phyloP scores from a whole-genome alignment of 2,329 filamentous ascomycete genomes.

The Fusarium mangiferae region DNA sequence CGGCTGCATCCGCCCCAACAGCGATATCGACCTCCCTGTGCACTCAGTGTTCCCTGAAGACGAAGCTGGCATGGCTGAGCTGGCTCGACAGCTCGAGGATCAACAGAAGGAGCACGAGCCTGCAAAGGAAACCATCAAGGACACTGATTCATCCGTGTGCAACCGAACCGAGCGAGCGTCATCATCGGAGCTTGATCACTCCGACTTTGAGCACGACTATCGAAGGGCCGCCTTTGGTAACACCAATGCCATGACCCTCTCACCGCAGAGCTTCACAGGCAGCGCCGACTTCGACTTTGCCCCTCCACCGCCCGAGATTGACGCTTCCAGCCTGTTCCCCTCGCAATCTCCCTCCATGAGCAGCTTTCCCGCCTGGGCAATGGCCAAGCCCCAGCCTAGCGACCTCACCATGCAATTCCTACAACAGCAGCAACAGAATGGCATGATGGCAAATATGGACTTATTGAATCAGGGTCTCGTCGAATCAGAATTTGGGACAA shows the following conservation, averaged over 20 bases:
- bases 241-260: conserved; percentile 60
- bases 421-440: conserved; percentile 55
- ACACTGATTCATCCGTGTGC: conserved; percentile 38
- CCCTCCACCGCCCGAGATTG: conserved; percentile 48
- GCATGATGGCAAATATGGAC: conserved; percentile 56
- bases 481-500: conserved; percentile 63
- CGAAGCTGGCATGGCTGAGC: conserved; percentile 65
- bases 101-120: conserved; percentile 55
- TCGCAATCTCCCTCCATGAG: conserved; percentile 50
- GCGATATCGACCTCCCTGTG: conserved; percentile 67
- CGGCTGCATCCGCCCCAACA: conserved; percentile 71
- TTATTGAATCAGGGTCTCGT: conserved; percentile 62
- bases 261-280: conserved; percentile 62
- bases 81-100: conserved; percentile 65
- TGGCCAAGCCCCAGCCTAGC: conserved; percentile 43
- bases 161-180: conserved; percentile 59
- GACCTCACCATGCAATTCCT: conserved; percentile 54
- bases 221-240: conserved; percentile 58
- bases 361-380: conserved; percentile 48
- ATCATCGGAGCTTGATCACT: conserved; percentile 65
- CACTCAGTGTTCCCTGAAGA: conserved; percentile 71
- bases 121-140: conserved; percentile 44
- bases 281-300: conserved; percentile 52
- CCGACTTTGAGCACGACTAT: conserved; percentile 66
- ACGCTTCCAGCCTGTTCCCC: conserved; percentile 49